Evolutionary conservation across 768 basidiomycete genomes (phyloP), one percentile per base, ranked within the genome.

Genomic region (Lactifluus hygrophoroides): DNA sequence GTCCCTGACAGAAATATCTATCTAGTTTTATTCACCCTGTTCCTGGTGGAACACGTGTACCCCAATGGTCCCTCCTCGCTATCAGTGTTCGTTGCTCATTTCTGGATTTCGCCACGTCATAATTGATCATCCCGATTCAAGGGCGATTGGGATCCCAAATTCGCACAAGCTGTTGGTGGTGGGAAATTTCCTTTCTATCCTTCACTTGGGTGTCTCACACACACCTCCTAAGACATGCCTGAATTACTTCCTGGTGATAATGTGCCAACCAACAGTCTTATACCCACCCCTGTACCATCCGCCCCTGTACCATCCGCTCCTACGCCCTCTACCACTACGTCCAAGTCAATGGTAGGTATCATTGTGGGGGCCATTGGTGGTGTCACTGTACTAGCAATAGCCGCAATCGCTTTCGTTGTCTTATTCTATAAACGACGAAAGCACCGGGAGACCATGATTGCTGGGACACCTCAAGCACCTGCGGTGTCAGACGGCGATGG

Each of bases 41-140:
- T 8, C 58, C 58, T 19, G 7, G 19, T 3, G 58, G 53, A 43
- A 59, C 53, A 14, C n/a, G 13, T 10, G 58, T 59, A 28, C 48
- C 40, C 1, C 32, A 44, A 11, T 59, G 58, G 52, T 30, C 52
- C 23, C 37, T 49, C 32, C 2, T 48, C 2, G 40, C 48, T 5
- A 8, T 44, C 42, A 49, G 19, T 17, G 58, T 59, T 21, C 21
- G 58, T 43, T 37, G 8, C 19, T 28, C 8, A 4, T 48, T 42
- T 56, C 25, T 14, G n/a, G n/a, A 0, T 11, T 27, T 3, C 13
- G 23, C 27, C 16, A 8, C 13, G 10, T n/a, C 9, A 23, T n/a
- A n/a, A 23, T 16, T 56, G 7, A 49, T 40, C 17, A 25, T 35
- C 8, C 8, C 25, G 50, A 19, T 13, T 9, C 30, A 44, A 7